These are phyloP conservation scores for Talaromyces sp. DNA, from an alignment of 2,329 filamentous ascomycete species.

Conservation along the genomic window DNA sequence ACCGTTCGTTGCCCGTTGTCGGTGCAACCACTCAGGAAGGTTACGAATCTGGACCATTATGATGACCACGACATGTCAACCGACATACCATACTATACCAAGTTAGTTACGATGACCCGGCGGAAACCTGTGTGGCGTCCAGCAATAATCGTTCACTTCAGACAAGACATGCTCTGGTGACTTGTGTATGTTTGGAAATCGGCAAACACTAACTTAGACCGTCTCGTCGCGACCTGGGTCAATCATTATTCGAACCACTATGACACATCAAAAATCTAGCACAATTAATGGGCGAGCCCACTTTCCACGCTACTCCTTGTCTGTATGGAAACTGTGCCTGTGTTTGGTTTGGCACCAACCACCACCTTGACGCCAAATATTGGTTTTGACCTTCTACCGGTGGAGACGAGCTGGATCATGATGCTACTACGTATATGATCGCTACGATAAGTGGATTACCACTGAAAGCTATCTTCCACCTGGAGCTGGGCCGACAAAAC, in stretches of 20 bases:
- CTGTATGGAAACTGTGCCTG: conserved; percentile 44
- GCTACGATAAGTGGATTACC: neutral
- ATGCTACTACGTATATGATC: conserved; percentile 1
- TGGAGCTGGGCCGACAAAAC: neutral
- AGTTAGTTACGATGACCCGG: conserved; percentile 13
- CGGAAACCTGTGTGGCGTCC: conserved; percentile 2
- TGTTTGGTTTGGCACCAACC: conserved; percentile 36
- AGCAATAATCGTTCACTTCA: neutral
- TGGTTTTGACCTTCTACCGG: conserved; percentile 19
- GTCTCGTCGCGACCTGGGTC: neutral
- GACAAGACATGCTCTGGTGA: conserved; percentile 1
- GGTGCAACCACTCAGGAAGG: neutral
- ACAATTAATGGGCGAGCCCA: conserved; percentile 19
- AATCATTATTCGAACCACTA: neutral
- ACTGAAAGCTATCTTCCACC: neutral
- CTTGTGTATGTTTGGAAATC: neutral
- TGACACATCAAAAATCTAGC: conserved; percentile 10
- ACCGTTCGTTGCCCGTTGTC: neutral
- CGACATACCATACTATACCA: conserved; percentile 9
- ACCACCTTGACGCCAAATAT: conserved; percentile 7
- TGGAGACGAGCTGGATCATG: conserved; percentile 3
- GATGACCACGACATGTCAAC: conserved; percentile 4
- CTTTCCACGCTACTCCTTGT: conserved; percentile 7
- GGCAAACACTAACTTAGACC: neutral
- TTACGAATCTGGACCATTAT: conserved; percentile 5